These are phyloP conservation scores for Sanguinoderma infundibulare DNA, from an alignment of 1,284 basidiomycete genomes.

Conservation along the genomic window DNA sequence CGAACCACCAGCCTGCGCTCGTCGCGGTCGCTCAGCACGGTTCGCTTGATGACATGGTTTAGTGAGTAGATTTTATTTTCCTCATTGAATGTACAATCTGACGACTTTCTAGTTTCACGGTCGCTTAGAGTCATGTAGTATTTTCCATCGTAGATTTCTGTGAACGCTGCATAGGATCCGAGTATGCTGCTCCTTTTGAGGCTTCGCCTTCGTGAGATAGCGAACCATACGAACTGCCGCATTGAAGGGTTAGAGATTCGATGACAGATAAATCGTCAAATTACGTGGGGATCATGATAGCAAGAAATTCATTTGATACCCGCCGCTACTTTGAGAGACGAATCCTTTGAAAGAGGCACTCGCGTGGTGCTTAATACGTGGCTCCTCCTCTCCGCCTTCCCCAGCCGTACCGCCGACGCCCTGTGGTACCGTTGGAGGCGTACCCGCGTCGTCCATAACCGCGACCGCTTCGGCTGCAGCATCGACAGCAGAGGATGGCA, in stretches of 20 bases:
- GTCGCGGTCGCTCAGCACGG: constrained; percentile 57
- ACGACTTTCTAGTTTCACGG: background rate
- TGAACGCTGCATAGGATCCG: background rate
- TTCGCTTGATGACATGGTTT: constrained; percentile 46
- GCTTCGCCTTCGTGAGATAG: too few relatives aligned
- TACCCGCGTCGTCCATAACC: constrained; percentile 18
- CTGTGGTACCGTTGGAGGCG: background rate
- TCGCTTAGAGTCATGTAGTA: background rate
- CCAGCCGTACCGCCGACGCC: background rate
- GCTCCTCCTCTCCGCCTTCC: background rate
- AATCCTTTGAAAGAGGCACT: background rate
- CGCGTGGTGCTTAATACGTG: background rate
- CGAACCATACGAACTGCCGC: constrained; percentile 13
- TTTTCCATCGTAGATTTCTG: background rate
- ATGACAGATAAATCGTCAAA: too few relatives aligned
- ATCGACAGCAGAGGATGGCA: constrained; percentile 64
- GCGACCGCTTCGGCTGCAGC: constrained; percentile 32
- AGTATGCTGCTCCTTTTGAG: background rate
- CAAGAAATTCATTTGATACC: too few relatives aligned
- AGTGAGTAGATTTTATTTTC: constrained; percentile 39
- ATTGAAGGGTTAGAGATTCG: too few relatives aligned
- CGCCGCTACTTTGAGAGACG: background rate
- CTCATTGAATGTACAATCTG: too few relatives aligned
- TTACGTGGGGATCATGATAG: too few relatives aligned
- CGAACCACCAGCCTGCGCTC: constrained; percentile 66